These are phyloP conservation scores for Metarhizium anisopliae DNA, from an alignment of 2,329 filamentous ascomycete species.

Conservation along the genomic window DNA sequence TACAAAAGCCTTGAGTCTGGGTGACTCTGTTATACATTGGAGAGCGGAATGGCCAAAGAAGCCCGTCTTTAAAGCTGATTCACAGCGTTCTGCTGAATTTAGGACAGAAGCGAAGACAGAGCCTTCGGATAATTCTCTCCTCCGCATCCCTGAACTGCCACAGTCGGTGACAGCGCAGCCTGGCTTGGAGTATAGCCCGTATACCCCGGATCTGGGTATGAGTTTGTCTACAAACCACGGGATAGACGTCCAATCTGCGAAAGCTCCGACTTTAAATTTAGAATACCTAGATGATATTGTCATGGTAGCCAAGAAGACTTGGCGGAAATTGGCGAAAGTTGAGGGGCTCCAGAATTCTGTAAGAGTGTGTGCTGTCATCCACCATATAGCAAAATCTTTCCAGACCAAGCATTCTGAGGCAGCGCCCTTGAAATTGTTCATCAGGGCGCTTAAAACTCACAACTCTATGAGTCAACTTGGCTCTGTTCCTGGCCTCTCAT, in stretches of 20 bases:
- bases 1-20: slow-evolving; percentile 58
- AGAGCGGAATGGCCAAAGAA: slow-evolving; percentile 70
- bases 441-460: slow-evolving; percentile 46
- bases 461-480: slow-evolving; percentile 45
- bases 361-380: not conserved
- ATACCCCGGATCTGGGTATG: not conserved
- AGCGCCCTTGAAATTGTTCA: slow-evolving; percentile 49
- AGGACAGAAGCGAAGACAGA: not conserved
- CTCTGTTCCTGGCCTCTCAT: slow-evolving; percentile 32
- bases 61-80: slow-evolving; percentile 61
- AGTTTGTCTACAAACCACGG: not conserved
- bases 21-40: slow-evolving; percentile 70
- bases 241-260: not conserved
- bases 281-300: not conserved
- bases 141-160: not conserved
- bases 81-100: slow-evolving; percentile 13
- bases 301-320: not conserved
- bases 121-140: not conserved
- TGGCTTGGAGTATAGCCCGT: not conserved
- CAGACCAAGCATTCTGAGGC: slow-evolving; percentile 45
- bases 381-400: not conserved
- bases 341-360: not conserved
- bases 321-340: not conserved
- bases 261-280: not conserved
- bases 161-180: not conserved